Evolutionary conservation across 2,329 filamentous ascomycete genomes (phyloP), one percentile per base, ranked within the genome.

Genomic region (Colletotrichum chrysophilum): DNA sequence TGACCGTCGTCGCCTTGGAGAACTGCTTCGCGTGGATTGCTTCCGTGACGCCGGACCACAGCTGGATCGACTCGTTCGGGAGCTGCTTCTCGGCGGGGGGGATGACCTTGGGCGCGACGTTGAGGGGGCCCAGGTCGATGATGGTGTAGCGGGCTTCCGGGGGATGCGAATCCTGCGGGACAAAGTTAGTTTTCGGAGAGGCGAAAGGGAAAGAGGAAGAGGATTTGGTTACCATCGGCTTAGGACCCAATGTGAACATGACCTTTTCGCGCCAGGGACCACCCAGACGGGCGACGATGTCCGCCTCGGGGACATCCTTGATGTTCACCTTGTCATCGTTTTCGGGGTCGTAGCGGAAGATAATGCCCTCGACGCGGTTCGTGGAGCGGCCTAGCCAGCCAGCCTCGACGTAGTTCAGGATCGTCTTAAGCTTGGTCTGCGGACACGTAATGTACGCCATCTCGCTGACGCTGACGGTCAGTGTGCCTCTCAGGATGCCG

Each of bases 371-470:
- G 43, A 99, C 94, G 82, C 94, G 96, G 85, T 98, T 98, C 80
- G 97, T 96, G 24, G 95, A 92, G 78, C 95, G 95, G 62, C 96
- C 95, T 34, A 98, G 89, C 96, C 97, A 99, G 66, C 96, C 96
- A 80, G 98, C 96, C 81, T 98, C 96, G 71, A 96, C 88, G 83
- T 99, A 99, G 80, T 97, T 93, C 62, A 99, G 86, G 77, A 99
- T 98, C 21, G 93, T 94, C 87, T 98, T 98, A 79, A 98, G 91
- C 82, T 93, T 94, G 3, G 96, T 98, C 86, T 96, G 93, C n/a
- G 94, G 91, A 85, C 97, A 99, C 52, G 93, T 96, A 76, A 98
- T 90, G 83, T 94, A 98, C 80, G 95, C 97, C 78, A 93, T 91
- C 80, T 99, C 97, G 62, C 96, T 94, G 26, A 99, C 97, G 10